Evolutionary conservation across 208 protist genomes (phyloP), one percentile per base, ranked within the genome.

Genomic region (Trypanosomatidae sp.): DNA sequence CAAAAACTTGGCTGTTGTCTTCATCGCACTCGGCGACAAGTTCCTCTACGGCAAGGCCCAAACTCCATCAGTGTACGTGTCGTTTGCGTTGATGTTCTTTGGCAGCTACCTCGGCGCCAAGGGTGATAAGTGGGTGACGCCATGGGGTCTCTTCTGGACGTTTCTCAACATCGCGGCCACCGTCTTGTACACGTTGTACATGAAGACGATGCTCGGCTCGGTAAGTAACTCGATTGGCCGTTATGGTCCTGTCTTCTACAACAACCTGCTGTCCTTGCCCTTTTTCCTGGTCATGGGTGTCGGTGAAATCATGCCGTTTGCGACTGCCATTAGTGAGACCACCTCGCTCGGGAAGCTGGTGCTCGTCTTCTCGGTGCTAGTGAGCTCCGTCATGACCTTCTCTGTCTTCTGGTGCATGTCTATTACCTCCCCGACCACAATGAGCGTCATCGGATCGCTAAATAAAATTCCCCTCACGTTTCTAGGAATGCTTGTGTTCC

Each of bases 321-420:
- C 62, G 47, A 19, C 50, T 0, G 77, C 69, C 8, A 46, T 88
- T 36, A 19, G 25, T 3, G 56, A 67, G 3, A 33, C 82, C 10
- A 53, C 74, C 10, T 28, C 62, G 12, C 15, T 44, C 2, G 81
- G 79, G 43, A 69, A 77, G 44, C 19, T 89, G 10, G 76, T 77
- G 41, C 52, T 97, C 19, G 2, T 85, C 33, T 59, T 86, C 50
- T 88, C 90, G 68, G 85, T 85, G 22, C 19, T 88, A 7, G 75
- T 88, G 19, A 91, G 91, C 67, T 91, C 91, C 8, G 9, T 77
- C 30, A 94, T 97, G 88, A 93, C 88, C 12, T 94, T 96, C 67
- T 79, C 82, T n/a, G 86, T 93, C 8, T 95, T 97, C 70, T 96
- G 89, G 86, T 96, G 91, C 77, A 93, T 97, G 87, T 72, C 85